Base-by-base conservation (phyloP, 2,329 filamentous ascomycete species). In the Xylariaceae sp. region DNA sequence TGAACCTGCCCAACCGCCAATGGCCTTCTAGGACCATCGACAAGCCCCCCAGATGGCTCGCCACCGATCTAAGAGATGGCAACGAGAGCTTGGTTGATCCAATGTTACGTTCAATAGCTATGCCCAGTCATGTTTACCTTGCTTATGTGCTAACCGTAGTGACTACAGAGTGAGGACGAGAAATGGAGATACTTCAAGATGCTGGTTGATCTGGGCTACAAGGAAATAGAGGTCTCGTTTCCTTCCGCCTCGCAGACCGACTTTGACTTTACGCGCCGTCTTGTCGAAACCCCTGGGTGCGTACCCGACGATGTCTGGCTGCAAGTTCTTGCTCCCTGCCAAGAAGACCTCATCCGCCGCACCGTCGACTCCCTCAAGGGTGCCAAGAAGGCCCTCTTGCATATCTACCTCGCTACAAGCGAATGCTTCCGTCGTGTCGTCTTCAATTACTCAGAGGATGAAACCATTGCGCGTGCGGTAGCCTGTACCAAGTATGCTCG, bases 181-280 rank as follows among this genome's bases (percentile, higher is more conserved):
- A 97, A 97, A 77, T 94, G 89, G 85, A 80, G 81, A 57, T 97
- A 92, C 81, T 97, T 97, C 80, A 87, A 92, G 75, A 95, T 96
- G 91, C 84, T 97, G 48, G 85, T 88, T 67, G 86, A 93, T 57
- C 81, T 97, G 43, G 93, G 94, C 64, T 97, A 95, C 81, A 97
- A 97, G 77, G 93, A 97, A 76, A 97, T 97, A 62, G 93, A 97
- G 72, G 88, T 97, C 16, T 94, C 92, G 4, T 97, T 96, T 75
- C 93, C 93, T 43, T 96, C 92, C 0, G 92, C 93, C 11, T 96
- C 92, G 32, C 88, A 96, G 70, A 96, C 89, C 67, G 94, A 97
- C 76, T 97, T 92, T 77, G 91, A 96, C 78, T 97, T 97, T 70
- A 96, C 92, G 33, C 83, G 91, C 63, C 85, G 87, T 67, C 79